Conservation (phyloP, 345 rosid species). For the Syzygium aromaticum region DNA sequence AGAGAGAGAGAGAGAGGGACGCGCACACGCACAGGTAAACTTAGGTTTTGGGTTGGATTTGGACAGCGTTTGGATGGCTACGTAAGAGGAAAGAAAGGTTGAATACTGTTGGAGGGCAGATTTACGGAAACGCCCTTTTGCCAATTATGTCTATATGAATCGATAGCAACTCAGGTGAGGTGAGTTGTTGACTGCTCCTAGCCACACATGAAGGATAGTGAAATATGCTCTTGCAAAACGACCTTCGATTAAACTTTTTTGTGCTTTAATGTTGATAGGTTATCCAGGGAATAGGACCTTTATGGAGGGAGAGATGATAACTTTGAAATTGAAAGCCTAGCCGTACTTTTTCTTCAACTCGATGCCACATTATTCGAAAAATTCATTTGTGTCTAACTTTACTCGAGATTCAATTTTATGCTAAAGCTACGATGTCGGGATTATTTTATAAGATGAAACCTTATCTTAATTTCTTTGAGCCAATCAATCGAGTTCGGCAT, state of each 20-base stretch:
- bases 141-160: too few species aligned
- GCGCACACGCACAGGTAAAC: neutral
- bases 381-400: neutral
- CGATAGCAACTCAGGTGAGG: neutral
- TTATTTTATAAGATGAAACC: neutral
- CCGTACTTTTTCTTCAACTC: accelerated
- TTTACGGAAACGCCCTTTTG: neutral
- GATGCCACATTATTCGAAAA: neutral
- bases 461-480: neutral
- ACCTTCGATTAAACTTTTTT: neutral
- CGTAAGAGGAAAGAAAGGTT: neutral
- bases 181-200: neutral
- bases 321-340: neutral
- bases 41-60: neutral
- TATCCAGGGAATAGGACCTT: neutral
- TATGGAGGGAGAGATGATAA: neutral
- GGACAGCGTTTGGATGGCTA: neutral
- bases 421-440: neutral
- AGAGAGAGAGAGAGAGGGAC: too few species aligned
- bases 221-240: neutral
- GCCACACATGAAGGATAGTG: neutral
- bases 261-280: neutral
- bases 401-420: neutral
- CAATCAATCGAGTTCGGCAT: accelerated
- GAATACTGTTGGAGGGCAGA: neutral